Percentiles rank a stretch among this genome's conserved stretches.
Conservation (phyloP, 495 filamentous ascomycete genomes). For the Hypoxylon cercidicola region DNA sequence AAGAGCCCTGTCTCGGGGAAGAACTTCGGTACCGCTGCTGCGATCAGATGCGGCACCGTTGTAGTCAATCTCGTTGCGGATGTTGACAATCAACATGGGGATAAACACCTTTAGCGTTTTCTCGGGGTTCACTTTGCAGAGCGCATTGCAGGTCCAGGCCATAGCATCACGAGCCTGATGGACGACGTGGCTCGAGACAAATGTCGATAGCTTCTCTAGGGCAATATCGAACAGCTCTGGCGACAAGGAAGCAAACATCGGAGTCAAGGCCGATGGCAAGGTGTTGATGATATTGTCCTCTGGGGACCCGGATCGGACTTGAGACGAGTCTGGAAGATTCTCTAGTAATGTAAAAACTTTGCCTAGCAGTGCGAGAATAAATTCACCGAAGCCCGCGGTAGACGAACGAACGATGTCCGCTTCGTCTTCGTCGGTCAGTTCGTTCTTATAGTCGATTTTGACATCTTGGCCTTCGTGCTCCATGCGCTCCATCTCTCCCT, state of each 20-base stretch:
- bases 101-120: conserved; percentile 91
- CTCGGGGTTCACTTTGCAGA: conserved; percentile 93
- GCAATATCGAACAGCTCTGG: conserved; percentile 93
- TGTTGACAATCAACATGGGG: conserved; percentile 87
- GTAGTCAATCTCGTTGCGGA: conserved; percentile 95
- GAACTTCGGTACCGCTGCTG: conserved; percentile 90
- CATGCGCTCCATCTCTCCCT: conserved; percentile 90
- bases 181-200: conserved; percentile 94
- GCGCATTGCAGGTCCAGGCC: conserved; percentile 96
- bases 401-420: conserved; percentile 94
- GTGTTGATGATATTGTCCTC: conserved; percentile 99
- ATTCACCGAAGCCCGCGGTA: conserved; percentile 92
- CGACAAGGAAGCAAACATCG: conserved; percentile 89
- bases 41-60: conserved; percentile 96
- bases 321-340: conserved; percentile 90
- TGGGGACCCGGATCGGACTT: conserved; percentile 87
- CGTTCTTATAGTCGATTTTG: conserved; percentile 83
- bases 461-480: conserved; percentile 86
- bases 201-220: conserved; percentile 88
- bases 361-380: conserved; percentile 86
- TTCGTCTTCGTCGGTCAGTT: conserved; percentile 87
- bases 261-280: conserved; percentile 89
- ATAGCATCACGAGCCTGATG: conserved; percentile 98
- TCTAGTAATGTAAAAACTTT: conserved; percentile 95
- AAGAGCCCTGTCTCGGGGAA: conserved; percentile 89